Base-by-base conservation (phyloP, 2,329 filamentous ascomycete genomes). In the Chaetomium globosum region DNA sequence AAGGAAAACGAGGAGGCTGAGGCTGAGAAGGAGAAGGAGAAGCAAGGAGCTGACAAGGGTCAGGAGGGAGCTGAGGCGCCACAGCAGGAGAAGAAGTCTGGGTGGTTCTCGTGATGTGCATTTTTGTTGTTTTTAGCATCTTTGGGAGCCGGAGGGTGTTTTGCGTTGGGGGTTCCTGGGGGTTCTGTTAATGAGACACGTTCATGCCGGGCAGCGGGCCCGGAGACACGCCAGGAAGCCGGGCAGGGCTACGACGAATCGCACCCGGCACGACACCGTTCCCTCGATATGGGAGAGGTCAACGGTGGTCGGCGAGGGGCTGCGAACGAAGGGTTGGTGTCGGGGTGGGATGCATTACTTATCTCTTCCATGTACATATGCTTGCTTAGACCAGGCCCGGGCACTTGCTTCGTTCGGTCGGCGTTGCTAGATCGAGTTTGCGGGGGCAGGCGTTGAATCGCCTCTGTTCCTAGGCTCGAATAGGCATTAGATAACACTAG, bases 151-250 rank as follows among this genome's bases (percentile, higher is more conserved):
- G 56, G 52, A 4, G 58, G 52, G 48, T 59, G 65, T 33, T 65
- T 57, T 58, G 57, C 26, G 13, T 64, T 62, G 53, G 26, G 46
- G 57, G 10, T 58, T 61, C 28, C 21, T 21, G 36, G 49, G 63
- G 55, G 28, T 67, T 65, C 48, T 59, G 56, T 36, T 68, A 65
- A 70, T 67, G 69, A 67, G 65, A 62, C 55, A 59, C 61, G 67
- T 66, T 59, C 51, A 64, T 68, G 56, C 36, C 30, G 53, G 53
- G 39, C 60, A 26, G 26, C 12, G 39, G 39, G 30, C 23, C 56
- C 33, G 53, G 62, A 36, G 48, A 54, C 53, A 36, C 13, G 48
- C 23, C 23, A 12, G 26, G 28, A n/a, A 55, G 33, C n/a, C 59
- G 28, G 33, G 59, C 51, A 31, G n/a, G 51, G 28, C 52, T 12